Evolutionary conservation across 2,329 filamentous ascomycete genomes (phyloP), one percentile per base, ranked within the genome.

Genomic region (Tolypocladium capitatum): DNA sequence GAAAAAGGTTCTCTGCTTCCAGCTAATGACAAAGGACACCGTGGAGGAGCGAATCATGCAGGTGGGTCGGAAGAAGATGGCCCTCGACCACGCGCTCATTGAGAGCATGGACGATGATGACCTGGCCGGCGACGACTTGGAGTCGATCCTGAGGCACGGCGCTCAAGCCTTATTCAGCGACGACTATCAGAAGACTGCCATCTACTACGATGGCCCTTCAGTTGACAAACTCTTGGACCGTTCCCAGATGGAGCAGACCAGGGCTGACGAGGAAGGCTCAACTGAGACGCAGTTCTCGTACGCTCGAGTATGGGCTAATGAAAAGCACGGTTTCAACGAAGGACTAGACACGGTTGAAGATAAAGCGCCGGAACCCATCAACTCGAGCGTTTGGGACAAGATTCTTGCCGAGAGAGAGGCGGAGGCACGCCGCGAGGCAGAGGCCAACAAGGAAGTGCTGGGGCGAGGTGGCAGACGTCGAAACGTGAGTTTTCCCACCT

Each of bases 41-140:
- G 88, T 85, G 0, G 92, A 98, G 62, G 92, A 98, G 66, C 90
- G 91, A 60, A 97, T 98, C 47, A 85, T 97, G 72, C 87, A 96
- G 62, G 88, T 94, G 56, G 92, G 92, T 6, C 84, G 88, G 56
- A 94, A 87, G 66, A 98, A 98, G 68, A 88, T 98, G 80, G 88
- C 88, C 0, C 76, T 98, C 0, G 92, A 98, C 57, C 90, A 97
- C 63, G 86, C 92, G 1, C 76, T 98, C 20, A 96, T 98, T 50
- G 90, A 97, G 61, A 83, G 81, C 46, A 88, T 98, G 78, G 87
- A 90, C 49, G 78, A 81, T 2, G 83, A 90, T n/a, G 84, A 92
- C 42, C 78, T 91, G 34, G 81, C 79, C 9, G 81, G 81, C 8
- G 75, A 84, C 50, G 89, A 97, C 58, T 68, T 97, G 5, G 89